Conservation (phyloP, 2,329 filamentous ascomycete genomes). For the Rhexocercosporidium sp. region DNA sequence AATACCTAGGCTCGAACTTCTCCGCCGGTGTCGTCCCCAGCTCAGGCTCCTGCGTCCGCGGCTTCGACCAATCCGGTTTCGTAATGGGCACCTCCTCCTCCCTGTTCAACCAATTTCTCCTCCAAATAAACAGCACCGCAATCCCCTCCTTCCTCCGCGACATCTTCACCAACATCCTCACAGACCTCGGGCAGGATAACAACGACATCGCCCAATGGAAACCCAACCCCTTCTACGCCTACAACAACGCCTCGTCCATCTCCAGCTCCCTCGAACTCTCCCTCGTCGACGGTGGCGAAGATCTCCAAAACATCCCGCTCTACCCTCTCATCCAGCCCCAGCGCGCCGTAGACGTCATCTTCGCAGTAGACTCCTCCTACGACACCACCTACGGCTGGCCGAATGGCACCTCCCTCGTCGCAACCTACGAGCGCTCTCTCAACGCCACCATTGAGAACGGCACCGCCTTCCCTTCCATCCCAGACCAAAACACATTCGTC, state of each 20-base stretch:
- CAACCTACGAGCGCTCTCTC: conserved; percentile 72
- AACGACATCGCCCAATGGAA: conserved; percentile 76
- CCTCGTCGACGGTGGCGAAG: conserved; percentile 79
- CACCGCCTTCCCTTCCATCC: conserved; percentile 74
- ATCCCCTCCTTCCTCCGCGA: conserved; percentile 53
- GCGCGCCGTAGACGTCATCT: conserved; percentile 79
- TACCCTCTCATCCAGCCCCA: conserved; percentile 76
- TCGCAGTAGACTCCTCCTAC: conserved; percentile 78
- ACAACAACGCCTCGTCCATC: conserved; percentile 64
- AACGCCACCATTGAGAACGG: conserved; percentile 64
- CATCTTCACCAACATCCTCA: conserved; percentile 60
- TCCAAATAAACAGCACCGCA: conserved; percentile 61
- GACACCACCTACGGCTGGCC: conserved; percentile 75
- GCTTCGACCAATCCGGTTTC: conserved; percentile 83
- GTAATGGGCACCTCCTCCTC: conserved; percentile 86
- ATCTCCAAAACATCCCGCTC: conserved; percentile 79
- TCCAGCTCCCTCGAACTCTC: conserved; percentile 61
- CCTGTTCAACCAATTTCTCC: conserved; percentile 80
- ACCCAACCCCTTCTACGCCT: conserved; percentile 78
- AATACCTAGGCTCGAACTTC: conserved; percentile 77
- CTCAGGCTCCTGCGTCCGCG: conserved; percentile 68
- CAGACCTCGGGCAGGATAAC: conserved; percentile 59
- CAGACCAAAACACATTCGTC: conserved; percentile 77
- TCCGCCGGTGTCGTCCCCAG: conserved; percentile 61
- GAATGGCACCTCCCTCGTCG: conserved; percentile 76